phyloP scores from a whole-genome alignment of 2,329 filamentous ascomycete genomes.

The Furcasterigmium sp. region DNA sequence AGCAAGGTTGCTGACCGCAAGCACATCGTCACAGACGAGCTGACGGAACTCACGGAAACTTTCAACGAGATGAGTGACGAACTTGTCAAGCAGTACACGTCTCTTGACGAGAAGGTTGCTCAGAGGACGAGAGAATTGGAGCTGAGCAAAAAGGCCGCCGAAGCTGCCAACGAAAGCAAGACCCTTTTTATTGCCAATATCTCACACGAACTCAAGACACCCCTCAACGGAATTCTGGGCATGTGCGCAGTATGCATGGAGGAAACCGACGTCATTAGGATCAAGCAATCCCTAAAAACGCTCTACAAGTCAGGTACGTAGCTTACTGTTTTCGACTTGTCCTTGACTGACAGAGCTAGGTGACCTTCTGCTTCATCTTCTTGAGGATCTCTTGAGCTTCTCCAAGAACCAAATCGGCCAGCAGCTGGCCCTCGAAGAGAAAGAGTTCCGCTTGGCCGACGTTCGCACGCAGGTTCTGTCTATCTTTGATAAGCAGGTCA shows the following conservation, averaged over 20 bases:
- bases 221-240: slow-evolving; percentile 90
- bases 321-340: background rate
- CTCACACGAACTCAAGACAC: slow-evolving; percentile 81
- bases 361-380: slow-evolving; percentile 75
- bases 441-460: slow-evolving; percentile 79
- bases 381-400: slow-evolving; percentile 88
- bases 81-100: slow-evolving; percentile 78
- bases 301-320: slow-evolving; percentile 71
- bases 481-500: slow-evolving; percentile 87
- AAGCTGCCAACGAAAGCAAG: slow-evolving; percentile 95
- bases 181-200: slow-evolving; percentile 98
- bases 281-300: slow-evolving; percentile 80
- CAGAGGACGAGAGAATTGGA: slow-evolving; percentile 81
- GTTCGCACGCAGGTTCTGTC: slow-evolving; percentile 76
- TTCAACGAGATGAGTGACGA: slow-evolving; percentile 96
- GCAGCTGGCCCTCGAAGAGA: slow-evolving; percentile 74
- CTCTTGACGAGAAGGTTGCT: slow-evolving; percentile 77
- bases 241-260: slow-evolving; percentile 94
- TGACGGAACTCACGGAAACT: slow-evolving; percentile 75
- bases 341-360: slow-evolving; percentile 22
- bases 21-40: slow-evolving; percentile 75
- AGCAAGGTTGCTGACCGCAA: slow-evolving; percentile 72
- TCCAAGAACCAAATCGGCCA: slow-evolving; percentile 94
- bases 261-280: slow-evolving; percentile 70
- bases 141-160: slow-evolving; percentile 84